A percentile compares a stretch with the other conserved stretches of the same genome.
Evolutionary conservation across 78 protist genomes (phyloP).

Genomic region (Chrysochromulina tobinii): DNA sequence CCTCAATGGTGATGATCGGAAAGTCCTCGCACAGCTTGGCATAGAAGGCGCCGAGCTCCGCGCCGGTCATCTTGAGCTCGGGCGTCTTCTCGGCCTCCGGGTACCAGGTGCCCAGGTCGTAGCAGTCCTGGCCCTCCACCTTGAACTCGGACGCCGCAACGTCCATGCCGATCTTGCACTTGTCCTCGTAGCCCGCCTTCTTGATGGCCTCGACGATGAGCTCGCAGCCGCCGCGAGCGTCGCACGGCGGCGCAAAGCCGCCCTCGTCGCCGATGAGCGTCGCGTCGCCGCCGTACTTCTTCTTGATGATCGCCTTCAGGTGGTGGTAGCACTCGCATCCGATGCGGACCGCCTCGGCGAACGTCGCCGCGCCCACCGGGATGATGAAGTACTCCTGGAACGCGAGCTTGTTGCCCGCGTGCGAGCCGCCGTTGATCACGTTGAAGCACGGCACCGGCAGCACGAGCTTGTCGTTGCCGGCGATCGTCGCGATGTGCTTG

Average conservation of each 20-base stretch:
- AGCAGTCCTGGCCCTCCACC: conserved; percentile 66
- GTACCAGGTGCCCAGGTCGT: conserved; percentile 82
- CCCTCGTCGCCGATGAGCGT: conserved; percentile 99
- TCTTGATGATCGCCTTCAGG: conserved; percentile 84
- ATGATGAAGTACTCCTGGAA: conserved; percentile 87
- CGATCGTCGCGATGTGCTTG: conserved; percentile 80
- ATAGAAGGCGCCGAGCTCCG: conserved; percentile 64
- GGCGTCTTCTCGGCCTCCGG: background rate
- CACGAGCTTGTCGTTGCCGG: conserved; percentile 65
- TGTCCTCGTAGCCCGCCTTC: conserved; percentile 75
- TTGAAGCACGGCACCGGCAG: conserved; percentile 96
- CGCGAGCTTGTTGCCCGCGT: conserved; percentile 94
- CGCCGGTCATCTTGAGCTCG: background rate
- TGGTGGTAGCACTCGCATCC: conserved; percentile 85
- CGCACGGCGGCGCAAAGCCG: conserved; percentile 86
- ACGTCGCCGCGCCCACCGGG: conserved; percentile 85
- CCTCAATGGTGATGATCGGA: conserved; percentile 92
- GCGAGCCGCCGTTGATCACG: conserved; percentile 98
- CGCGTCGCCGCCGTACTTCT: conserved; percentile 76
- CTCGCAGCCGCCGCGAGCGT: conserved; percentile 77
- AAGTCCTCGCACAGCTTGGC: background rate
- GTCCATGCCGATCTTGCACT: conserved; percentile 81
- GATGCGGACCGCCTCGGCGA: conserved; percentile 43
- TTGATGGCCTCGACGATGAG: conserved; percentile 87
- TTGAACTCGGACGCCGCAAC: conserved; percentile 96